Evolutionary conservation across 345 rosid species (phyloP), one percentile per base, ranked within the genome.

Genomic region (Reutealis trisperma): DNA sequence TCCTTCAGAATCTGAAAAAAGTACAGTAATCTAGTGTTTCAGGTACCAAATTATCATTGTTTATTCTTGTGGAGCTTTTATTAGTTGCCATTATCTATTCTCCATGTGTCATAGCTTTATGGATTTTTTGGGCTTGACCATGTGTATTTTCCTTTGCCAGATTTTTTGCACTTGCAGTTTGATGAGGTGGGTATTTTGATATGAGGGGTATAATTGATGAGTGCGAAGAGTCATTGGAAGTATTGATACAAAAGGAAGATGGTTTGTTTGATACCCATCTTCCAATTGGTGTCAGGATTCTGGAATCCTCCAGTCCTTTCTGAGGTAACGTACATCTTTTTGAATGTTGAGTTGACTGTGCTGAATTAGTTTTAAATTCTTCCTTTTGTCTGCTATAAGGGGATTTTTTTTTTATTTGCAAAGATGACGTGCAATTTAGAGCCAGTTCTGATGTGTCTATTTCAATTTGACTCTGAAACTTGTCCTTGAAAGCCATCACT

Each of bases 41-140:
- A 85, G 78, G 88, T 85, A 83, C 78, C 19, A 2, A 55, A 63
- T 76, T 71, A 72, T 76, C 82, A 16, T 71, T 71, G 71, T 57
- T 51, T 69, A 34, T 58, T 77, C 44, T 59, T 22, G 18, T 72
- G 63, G 63, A 78, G 61, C 51, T 64, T 74, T 72, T 72, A 21
- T 47, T 24, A 2, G 76, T 80, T 78, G 70, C 41, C 61, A 49
- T 75, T 72, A 15, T 30, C 68, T 34, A 19, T 25, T 73, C n/a
- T 47, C 32, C 45, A 8, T 5, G 54, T 14, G 22, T 37, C 21
- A 18, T 37, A 25, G 69, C 59, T 37, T 67, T 27, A 25, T 30
- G 80, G 57, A 62, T 8, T n/a, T 60, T 60, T 58, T 52, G n/a
- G 67, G 24, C 55, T 64, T 51, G 52, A 37, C 70, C 70, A 64